These are phyloP conservation scores for Annulohypoxylon truncatum DNA, from an alignment of 2,329 filamentous ascomycete species.

Conservation along the genomic window DNA sequence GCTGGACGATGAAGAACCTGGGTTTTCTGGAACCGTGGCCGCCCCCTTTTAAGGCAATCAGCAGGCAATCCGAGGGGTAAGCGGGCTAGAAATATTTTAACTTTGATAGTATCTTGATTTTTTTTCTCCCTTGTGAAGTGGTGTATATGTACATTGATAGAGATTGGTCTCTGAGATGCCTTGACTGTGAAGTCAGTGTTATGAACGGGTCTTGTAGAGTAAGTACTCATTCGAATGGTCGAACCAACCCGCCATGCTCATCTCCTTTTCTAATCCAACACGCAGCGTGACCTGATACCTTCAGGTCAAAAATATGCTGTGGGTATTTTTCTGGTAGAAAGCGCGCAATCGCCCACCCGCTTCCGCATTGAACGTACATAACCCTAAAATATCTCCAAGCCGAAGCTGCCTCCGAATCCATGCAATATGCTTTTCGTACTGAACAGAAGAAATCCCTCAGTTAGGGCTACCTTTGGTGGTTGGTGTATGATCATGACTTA, in stretches of 20 bases:
- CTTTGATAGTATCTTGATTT: not conserved
- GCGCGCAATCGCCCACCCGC: not conserved
- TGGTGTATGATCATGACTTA: slow-evolving; percentile 3
- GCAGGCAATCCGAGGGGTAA: not conserved
- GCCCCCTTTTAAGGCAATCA: not conserved
- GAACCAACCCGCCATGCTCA: slow-evolving; percentile 2
- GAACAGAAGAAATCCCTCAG: slow-evolving; percentile 21
- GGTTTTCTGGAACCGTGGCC: not conserved
- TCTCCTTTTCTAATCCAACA: slow-evolving; percentile 33
- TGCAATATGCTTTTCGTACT: slow-evolving; percentile 24
- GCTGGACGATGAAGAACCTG: not conserved
- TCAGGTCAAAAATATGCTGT: not conserved
- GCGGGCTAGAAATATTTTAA: not conserved
- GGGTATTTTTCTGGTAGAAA: not conserved
- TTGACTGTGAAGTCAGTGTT: slow-evolving; percentile 7
- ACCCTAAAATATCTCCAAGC: slow-evolving; percentile 8
- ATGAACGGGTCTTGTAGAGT: slow-evolving; percentile 1
- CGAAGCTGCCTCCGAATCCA: slow-evolving; percentile 12
- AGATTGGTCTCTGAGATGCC: not conserved
- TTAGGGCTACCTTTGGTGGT: not conserved
- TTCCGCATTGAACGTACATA: not conserved
- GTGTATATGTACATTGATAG: slow-evolving; percentile 9
- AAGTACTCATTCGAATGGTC: slow-evolving; percentile 9
- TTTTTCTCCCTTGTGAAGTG: not conserved
- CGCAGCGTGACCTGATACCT: slow-evolving; percentile 11